Evolutionary conservation across 2,329 filamentous ascomycete species (phyloP).

Genomic region (Fusarium decemcellulare): DNA sequence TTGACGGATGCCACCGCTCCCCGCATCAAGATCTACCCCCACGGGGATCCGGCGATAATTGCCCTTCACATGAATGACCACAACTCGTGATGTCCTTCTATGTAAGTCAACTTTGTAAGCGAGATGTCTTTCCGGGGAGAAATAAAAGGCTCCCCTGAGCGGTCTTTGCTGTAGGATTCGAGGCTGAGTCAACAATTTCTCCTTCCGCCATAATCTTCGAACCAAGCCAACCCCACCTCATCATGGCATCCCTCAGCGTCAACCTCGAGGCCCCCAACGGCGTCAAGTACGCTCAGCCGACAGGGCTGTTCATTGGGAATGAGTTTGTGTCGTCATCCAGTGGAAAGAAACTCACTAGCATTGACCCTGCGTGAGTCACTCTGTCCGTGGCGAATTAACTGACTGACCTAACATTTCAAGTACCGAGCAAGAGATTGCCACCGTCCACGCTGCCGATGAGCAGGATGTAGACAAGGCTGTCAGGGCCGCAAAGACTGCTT

Average conservation of each 20-base stretch:
- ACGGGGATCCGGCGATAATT: no score
- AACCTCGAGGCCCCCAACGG: conserved; percentile 3
- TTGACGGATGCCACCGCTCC: no score
- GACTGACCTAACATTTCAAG: conserved; percentile 37
- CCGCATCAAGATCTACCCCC: no score
- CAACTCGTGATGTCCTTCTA: no score
- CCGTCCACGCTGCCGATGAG: conserved; percentile 77
- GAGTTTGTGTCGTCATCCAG: conserved; percentile 18
- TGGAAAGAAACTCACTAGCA: conserved; percentile 63
- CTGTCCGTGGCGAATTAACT: not conserved
- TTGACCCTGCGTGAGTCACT: conserved; percentile 77
- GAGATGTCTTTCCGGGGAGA: no score
- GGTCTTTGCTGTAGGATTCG: no score
- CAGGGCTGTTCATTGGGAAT: conserved; percentile 13
- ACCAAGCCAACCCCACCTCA: not conserved
- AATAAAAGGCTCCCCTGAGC: no score
- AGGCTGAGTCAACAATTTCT: no score
- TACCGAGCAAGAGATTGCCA: conserved; percentile 76
- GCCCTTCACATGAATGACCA: no score
- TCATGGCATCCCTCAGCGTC: not conserved
- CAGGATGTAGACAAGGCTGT: conserved; percentile 81
- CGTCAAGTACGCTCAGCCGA: not conserved
- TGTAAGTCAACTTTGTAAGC: no score
- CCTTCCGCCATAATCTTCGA: no score
- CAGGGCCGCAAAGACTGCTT: conserved; percentile 76